Conservation (phyloP, 1,139 yeast genomes). For the Blastobotrys elegans region DNA sequence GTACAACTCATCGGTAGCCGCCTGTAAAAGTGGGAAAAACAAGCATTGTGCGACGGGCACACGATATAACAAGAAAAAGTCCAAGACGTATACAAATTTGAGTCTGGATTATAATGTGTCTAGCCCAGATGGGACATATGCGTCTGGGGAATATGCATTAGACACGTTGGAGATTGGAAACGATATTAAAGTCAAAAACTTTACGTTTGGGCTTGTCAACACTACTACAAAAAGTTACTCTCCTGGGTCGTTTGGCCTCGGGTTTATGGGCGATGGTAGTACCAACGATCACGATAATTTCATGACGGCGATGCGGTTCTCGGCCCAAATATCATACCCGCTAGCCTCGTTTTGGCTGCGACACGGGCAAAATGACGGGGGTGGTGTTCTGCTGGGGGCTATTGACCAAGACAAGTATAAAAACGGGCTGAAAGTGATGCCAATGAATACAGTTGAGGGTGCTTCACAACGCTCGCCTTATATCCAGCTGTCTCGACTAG, state of each 20-base stretch:
- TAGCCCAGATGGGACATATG: slow-evolving; percentile 16
- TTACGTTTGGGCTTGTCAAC: slow-evolving; percentile 22
- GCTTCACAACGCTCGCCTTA: background rate
- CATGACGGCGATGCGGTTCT: slow-evolving; percentile 33
- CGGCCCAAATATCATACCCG: background rate
- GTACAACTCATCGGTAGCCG: slow-evolving; percentile 13
- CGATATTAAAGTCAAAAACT: slow-evolving; percentile 11
- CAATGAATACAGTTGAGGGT: slow-evolving; percentile 53
- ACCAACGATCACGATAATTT: slow-evolving; percentile 14
- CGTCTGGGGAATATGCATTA: slow-evolving; percentile 18
- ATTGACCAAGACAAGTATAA: slow-evolving; percentile 9
- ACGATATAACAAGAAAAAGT: slow-evolving; percentile 15
- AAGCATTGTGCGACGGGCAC: slow-evolving; percentile 14
- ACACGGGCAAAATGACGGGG: background rate
- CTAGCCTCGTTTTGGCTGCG: slow-evolving; percentile 2
- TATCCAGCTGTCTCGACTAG: slow-evolving; percentile 6
- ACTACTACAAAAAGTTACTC: slow-evolving; percentile 10
- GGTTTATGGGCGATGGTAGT: slow-evolving; percentile 15
- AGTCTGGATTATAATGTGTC: slow-evolving; percentile 13
- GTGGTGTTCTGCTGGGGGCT: slow-evolving; percentile 12
- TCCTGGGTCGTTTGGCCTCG: slow-evolving; percentile 15
- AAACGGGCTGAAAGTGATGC: slow-evolving; percentile 11
- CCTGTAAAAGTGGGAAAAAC: slow-evolving; percentile 8
- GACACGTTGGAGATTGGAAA: slow-evolving; percentile 18
- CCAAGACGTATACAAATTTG: slow-evolving; percentile 15